Conservation (phyloP, 116 monocot genomes). For the Trichopus zeylanicus region DNA sequence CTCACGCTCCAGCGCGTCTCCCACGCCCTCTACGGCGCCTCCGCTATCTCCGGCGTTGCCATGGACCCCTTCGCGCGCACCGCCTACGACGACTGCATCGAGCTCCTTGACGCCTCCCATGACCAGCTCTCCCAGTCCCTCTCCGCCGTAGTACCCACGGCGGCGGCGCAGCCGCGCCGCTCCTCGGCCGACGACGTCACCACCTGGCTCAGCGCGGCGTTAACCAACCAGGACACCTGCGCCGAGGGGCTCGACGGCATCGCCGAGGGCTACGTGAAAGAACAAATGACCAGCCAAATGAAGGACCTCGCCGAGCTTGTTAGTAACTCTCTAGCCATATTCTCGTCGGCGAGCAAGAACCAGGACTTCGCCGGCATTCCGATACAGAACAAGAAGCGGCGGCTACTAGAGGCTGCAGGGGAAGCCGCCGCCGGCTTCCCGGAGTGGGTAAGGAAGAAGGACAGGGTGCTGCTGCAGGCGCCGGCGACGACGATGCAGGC, state of each 20-base stretch:
- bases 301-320: constrained; percentile 59
- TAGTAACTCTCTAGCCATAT: constrained; percentile 83
- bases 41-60: constrained; percentile 31
- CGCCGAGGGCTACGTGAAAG: constrained; percentile 19
- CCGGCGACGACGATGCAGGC: constrained; percentile 40
- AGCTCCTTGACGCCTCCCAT: constrained; percentile 66
- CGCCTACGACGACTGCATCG: constrained; percentile 87
- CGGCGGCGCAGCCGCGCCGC: neutral
- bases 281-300: constrained; percentile 43
- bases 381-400: constrained; percentile 48
- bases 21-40: constrained; percentile 46
- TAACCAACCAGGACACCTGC: constrained; percentile 95
- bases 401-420: neutral
- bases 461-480: constrained; percentile 55
- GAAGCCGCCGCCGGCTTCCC: constrained; percentile 27
- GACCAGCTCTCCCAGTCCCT: constrained; percentile 67
- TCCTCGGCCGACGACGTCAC: constrained; percentile 54
- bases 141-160: constrained; percentile 14
- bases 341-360: constrained; percentile 40
- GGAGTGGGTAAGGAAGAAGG: constrained; percentile 42
- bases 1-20: constrained; percentile 60
- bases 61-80: constrained; percentile 39
- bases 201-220: constrained; percentile 88
- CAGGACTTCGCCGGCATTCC: constrained; percentile 74
- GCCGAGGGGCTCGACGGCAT: constrained; percentile 53